Evolutionary conservation across 2,329 filamentous ascomycete genomes (phyloP), one percentile per base, ranked within the genome.

Genomic region (Rugonectria rugulosa): DNA sequence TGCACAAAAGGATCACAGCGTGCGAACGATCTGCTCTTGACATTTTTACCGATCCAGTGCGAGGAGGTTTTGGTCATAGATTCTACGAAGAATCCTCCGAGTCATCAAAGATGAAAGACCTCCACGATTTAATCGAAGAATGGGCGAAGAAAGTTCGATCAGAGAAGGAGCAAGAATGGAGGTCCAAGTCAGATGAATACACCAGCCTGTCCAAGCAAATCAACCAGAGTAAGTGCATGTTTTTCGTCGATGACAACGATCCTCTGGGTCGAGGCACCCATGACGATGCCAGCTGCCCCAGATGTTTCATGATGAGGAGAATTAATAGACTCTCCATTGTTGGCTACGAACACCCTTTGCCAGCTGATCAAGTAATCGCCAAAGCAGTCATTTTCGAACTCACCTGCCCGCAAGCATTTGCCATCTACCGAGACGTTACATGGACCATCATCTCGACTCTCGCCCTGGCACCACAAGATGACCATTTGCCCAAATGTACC

Each of bases 351-450:
- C 66, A 78, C 4, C 73, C 71, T 0, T 68, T 81, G 0, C 79
- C 79, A 0, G 49, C 65, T 0, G 65, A 72, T 4, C 44, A 53
- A 2, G 47, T 66, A 3, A 46, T 70, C 12, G 67, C 70, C 0
- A 74, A 74, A 29, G 68, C 69, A 5, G 70, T 75, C 0, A 60
- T 80, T 0, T 80, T 79, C 24, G 79, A 81, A 55, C 68, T 81
- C 0, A 53, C 57, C 1, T 72, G 72, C 11, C 77, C 76, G 0
- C 45, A 56, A 6, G 58, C 57, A 0, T 68, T 80, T 21, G 63
- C 71, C 1, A 57, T 61, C 0, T 81, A 81, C 55, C 71, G 79
- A 11, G 73, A 77, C 54, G 65, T 66, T 0, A 80, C 77, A 0
- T 81, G 75, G 77, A 57, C 55, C 2, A 61, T 80, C 3, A 60